These are phyloP conservation scores for Marvania coccoides DNA, from an alignment of 139 green algal genomes.

Conservation along the genomic window DNA sequence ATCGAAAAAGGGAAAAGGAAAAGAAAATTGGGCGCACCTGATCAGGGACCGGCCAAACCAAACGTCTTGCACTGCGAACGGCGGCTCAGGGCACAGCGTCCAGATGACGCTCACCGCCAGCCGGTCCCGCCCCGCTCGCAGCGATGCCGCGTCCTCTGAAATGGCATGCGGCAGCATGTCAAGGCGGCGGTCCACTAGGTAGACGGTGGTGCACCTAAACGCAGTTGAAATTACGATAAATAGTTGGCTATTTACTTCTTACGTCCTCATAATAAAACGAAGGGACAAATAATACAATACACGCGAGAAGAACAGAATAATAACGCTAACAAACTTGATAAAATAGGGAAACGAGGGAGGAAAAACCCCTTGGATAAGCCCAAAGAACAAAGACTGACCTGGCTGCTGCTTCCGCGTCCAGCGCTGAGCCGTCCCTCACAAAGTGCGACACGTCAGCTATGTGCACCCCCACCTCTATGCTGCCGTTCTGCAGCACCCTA, in stretches of 20 bases:
- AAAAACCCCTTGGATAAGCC: no score
- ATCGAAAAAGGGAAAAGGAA: no score
- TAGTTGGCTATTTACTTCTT: no score
- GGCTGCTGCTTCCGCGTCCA: slow-evolving; percentile 78
- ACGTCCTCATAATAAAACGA: no score
- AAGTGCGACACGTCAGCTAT: slow-evolving; percentile 90
- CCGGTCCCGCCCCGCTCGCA: slow-evolving; percentile 64
- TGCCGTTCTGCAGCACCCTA: slow-evolving; percentile 23
- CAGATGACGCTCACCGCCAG: slow-evolving; percentile 84
- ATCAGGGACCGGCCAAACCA: slow-evolving; percentile 23
- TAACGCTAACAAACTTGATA: no score
- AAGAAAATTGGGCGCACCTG: no score
- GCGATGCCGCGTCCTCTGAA: slow-evolving; percentile 82
- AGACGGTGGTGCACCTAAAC: no score
- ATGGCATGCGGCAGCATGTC: slow-evolving; percentile 86
- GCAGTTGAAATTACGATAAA: no score
- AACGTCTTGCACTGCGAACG: slow-evolving; percentile 59
- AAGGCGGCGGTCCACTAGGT: slow-evolving; percentile 75
- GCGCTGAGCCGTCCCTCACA: slow-evolving; percentile 10
- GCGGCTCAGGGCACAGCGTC: slow-evolving; percentile 54
- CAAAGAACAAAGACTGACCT: no score
- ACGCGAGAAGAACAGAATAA: no score
- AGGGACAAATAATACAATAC: no score
- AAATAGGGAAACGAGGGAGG: no score
- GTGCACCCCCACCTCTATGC: slow-evolving; percentile 68